These are phyloP conservation scores for Alliaria petiolata DNA, from an alignment of 345 rosid genomes.

Conservation along the genomic window DNA sequence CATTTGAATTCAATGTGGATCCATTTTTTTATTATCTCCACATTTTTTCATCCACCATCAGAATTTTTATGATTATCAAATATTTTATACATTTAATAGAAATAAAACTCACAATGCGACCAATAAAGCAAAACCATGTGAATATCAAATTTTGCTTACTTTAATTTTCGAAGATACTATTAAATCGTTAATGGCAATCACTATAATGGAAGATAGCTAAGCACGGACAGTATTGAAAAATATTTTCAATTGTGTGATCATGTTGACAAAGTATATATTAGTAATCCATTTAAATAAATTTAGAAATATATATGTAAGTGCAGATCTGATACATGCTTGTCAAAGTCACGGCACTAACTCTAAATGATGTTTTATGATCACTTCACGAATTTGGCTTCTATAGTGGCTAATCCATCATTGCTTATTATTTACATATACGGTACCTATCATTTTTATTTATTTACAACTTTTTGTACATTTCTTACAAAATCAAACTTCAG, in stretches of 20 bases:
- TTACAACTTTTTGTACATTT: too few species aligned
- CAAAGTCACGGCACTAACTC: slow-evolving; percentile 30
- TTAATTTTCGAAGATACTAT: background rate
- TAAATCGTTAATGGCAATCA: background rate
- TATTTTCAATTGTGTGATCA: background rate
- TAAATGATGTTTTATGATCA: slow-evolving; percentile 9
- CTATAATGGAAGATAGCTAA: slow-evolving; percentile 24
- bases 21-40: background rate
- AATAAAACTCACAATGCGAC: background rate
- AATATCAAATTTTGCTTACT: background rate
- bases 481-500: background rate
- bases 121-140: background rate
- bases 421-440: background rate
- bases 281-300: background rate
- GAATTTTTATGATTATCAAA: background rate
- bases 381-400: slow-evolving; percentile 11
- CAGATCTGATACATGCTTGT: slow-evolving; percentile 14
- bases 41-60: background rate
- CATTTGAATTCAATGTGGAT: too few species aligned
- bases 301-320: slow-evolving; percentile 14
- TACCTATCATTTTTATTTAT: too few species aligned
- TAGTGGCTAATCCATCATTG: slow-evolving; percentile 23
- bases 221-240: background rate
- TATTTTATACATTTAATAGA: background rate
- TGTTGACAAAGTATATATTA: background rate